Evolutionary conservation across 2,329 filamentous ascomycete species (phyloP).

Genomic region (Colletotrichum melonis): DNA sequence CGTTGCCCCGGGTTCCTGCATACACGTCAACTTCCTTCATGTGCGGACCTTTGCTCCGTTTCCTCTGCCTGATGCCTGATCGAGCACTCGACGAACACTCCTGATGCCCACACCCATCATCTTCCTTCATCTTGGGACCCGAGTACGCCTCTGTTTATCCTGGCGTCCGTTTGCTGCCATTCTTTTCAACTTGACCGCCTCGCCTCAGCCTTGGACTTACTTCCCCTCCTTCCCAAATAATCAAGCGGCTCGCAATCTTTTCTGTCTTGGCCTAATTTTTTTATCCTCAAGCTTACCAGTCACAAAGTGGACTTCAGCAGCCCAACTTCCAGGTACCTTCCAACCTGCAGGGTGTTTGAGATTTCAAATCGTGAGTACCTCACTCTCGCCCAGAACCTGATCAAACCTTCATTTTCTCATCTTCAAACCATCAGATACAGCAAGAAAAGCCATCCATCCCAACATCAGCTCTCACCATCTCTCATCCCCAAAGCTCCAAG

Average conservation of each 20-base stretch:
- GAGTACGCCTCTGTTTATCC: neutral
- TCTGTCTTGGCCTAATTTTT: neutral
- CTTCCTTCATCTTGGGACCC: neutral
- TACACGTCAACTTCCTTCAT: neutral
- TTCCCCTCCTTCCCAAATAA: neutral
- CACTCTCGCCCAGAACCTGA: neutral
- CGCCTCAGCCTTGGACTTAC: neutral
- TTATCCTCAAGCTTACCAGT: neutral
- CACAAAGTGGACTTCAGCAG: neutral
- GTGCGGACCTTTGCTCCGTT: neutral
- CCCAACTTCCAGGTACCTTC: neutral
- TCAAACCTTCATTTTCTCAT: neutral
- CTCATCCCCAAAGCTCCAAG: neutral
- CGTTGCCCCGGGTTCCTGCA: neutral
- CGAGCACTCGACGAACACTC: neutral
- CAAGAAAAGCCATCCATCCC: neutral
- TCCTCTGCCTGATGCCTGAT: neutral
- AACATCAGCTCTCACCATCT: neutral
- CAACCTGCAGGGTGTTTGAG: no score
- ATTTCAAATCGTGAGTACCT: neutral
- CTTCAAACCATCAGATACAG: neutral
- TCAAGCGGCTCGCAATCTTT: neutral
- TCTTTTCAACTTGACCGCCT: neutral
- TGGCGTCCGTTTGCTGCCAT: neutral
- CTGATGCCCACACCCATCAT: neutral